Conservation (phyloP, 1,284 basidiomycete genomes). For the Gymnopus androsaceus region DNA sequence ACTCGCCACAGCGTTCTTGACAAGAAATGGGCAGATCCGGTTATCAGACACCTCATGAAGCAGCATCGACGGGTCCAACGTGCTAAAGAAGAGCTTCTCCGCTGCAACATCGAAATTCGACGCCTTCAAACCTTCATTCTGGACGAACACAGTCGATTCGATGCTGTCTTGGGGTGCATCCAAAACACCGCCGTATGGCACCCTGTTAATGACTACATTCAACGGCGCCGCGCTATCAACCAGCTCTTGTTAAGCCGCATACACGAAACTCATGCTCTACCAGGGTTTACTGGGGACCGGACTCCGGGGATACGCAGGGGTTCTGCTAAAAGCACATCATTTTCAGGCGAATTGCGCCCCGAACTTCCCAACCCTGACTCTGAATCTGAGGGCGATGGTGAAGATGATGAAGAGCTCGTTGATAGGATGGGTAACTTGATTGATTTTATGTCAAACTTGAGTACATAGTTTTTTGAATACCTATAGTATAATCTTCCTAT, state of each 20-base stretch:
- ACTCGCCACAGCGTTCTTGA: constrained; percentile 27
- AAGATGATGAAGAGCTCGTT: not conserved
- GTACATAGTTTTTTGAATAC: not conserved
- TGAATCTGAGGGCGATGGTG: not conserved
- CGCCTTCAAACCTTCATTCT: constrained; percentile 31
- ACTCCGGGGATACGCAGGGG: not conserved
- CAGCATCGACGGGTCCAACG: constrained; percentile 29
- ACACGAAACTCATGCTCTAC: not conserved
- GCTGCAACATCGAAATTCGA: constrained; percentile 35
- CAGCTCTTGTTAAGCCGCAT: not conserved
- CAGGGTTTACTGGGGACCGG: not conserved
- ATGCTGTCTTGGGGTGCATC: not conserved
- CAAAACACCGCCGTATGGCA: not conserved
- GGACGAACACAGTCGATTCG: constrained; percentile 24
- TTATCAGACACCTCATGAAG: constrained; percentile 24
- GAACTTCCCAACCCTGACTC: not conserved
- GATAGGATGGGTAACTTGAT: not conserved
- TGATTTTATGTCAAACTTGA: not conserved
- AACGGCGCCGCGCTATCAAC: not conserved
- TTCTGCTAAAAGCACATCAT: not conserved
- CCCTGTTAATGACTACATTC: not conserved
- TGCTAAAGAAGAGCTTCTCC: constrained; percentile 34
- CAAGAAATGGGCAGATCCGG: constrained; percentile 31
- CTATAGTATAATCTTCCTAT: not conserved
- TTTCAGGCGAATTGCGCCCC: not conserved